Evolutionary conservation across 2,329 filamentous ascomycete genomes (phyloP).

Genomic region (Alternaria sp.): DNA sequence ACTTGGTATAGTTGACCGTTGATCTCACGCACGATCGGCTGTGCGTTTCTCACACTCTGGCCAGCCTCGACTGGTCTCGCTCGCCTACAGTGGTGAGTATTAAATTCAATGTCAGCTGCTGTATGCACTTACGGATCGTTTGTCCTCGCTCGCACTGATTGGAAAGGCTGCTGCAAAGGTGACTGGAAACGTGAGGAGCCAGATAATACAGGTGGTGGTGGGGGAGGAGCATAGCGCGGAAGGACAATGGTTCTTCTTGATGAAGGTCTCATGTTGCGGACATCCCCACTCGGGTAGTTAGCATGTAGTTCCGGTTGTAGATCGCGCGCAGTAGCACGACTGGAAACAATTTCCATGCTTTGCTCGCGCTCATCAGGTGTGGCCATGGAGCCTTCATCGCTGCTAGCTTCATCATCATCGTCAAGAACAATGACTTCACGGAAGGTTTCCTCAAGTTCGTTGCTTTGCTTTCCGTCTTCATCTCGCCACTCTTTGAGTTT

Average conservation of each 20-base stretch:
- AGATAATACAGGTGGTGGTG: slow-evolving; percentile 6
- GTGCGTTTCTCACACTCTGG: slow-evolving; percentile 14
- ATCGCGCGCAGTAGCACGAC: slow-evolving; percentile 41
- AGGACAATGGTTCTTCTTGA: slow-evolving; percentile 35
- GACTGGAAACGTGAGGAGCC: slow-evolving; percentile 14
- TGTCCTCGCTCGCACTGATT: slow-evolving; percentile 10
- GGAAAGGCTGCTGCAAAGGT: slow-evolving; percentile 10
- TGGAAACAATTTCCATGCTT: slow-evolving; percentile 43
- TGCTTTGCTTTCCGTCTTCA: slow-evolving; percentile 58
- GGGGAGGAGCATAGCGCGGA: slow-evolving; percentile 19
- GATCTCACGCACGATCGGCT: slow-evolving; percentile 31
- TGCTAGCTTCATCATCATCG: slow-evolving; percentile 61
- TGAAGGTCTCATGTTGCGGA: slow-evolving; percentile 21
- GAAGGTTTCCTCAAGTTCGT: slow-evolving; percentile 66
- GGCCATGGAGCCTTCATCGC: slow-evolving; percentile 43
- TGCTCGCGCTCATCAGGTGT: slow-evolving; percentile 36
- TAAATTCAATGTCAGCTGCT: neutral
- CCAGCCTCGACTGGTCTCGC: slow-evolving; percentile 15
- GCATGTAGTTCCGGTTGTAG: slow-evolving; percentile 33
- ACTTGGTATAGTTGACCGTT: slow-evolving; percentile 44
- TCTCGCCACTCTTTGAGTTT: slow-evolving; percentile 69
- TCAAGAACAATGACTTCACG: slow-evolving; percentile 70
- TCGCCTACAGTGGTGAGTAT: slow-evolving; percentile 27
- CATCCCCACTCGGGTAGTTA: slow-evolving; percentile 19
- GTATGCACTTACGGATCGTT: slow-evolving; percentile 27